These are phyloP conservation scores for Helianthus annuus DNA, from an alignment of 129 eudicot genomes.

Conservation along the genomic window DNA sequence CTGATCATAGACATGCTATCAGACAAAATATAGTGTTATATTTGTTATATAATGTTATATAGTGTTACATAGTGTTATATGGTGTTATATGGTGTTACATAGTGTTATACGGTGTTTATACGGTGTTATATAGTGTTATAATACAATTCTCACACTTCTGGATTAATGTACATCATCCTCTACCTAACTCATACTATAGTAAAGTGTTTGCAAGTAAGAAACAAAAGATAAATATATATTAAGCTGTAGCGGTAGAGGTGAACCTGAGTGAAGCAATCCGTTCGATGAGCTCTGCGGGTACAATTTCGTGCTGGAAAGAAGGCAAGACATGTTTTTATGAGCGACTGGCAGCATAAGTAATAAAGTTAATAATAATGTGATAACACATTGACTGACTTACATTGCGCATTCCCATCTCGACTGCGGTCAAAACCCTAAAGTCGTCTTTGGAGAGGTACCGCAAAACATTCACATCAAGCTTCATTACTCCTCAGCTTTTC, in stretches of 20 bases:
- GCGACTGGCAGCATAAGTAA: not conserved
- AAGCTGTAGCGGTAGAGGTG: not conserved
- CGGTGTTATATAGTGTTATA: too few relatives aligned
- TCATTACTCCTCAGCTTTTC: slow-evolving; percentile 43
- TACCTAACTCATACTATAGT: not conserved
- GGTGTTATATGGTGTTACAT: too few relatives aligned
- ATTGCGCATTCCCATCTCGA: slow-evolving; percentile 99
- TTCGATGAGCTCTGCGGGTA: slow-evolving; percentile 75
- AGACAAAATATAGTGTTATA: too few relatives aligned
- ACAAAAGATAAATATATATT: not conserved
- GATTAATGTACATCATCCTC: too few relatives aligned
- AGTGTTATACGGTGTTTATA: too few relatives aligned
- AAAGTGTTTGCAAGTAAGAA: not conserved
- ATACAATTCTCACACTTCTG: too few relatives aligned
- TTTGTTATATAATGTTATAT: too few relatives aligned
- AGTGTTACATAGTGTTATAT: too few relatives aligned
- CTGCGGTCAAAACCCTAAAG: slow-evolving; percentile 90
- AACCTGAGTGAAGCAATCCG: slow-evolving; percentile 95
- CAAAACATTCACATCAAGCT: slow-evolving; percentile 80
- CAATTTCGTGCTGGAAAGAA: slow-evolving; percentile 86
- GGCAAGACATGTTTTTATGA: not conserved
- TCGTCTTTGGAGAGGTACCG: slow-evolving; percentile 95
- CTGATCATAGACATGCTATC: too few relatives aligned
- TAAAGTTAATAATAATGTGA: too few relatives aligned
- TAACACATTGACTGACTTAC: slow-evolving; percentile 24